Evolutionary conservation across 2,329 filamentous ascomycete species (phyloP), one percentile per base, ranked within the genome.

Genomic region (Aspergillus jensenii): DNA sequence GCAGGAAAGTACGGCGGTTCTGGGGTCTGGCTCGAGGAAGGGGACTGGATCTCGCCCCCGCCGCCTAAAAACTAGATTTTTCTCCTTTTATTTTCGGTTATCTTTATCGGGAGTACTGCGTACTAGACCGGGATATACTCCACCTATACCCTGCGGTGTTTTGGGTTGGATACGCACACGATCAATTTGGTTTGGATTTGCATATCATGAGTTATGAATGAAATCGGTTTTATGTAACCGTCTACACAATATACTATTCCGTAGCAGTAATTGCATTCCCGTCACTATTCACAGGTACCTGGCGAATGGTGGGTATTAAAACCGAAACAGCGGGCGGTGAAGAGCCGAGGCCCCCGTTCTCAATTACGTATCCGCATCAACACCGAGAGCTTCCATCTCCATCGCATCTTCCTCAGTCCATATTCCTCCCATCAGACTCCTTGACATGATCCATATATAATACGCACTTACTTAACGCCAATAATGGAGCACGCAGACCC

Each of bases 401-500:
- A 40, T 41, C 21, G 12, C 33, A 40, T 19, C 25, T 19, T 52
- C 43, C 15, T 19, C 23, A 23, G 44, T 15, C 9, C 52, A 31
- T 9, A 27, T 39, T 17, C 35, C 25, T 23, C n/a, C 4, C 43
- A 33, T 21, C 31, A 15, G 6, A 40, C 37, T 27, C 9, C 45
- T 21, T 52, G 40, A 23, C 11, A 27, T 58, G 23, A 19, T 15
- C 23, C 21, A 48, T 21, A 8, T 27, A 15, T 46, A 19, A 37
- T 19, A 55, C 21, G 48, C 37, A 51, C 17, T 17, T 21, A 48
- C 45, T 39, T 40, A 60, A 51, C n/a, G 51, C 48, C 56, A 62
- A 56, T 47, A 48, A 76, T 74, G 73, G 71, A 74, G 27, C 62
- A 67, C 61, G 65, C 72, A 59, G 78, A 80, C 60, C 78, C 78